Percentiles rank a stretch among this genome's conserved stretches.
phyloP scores from a whole-genome alignment of 2,329 filamentous ascomycete genomes.

The Tolypocladium sp. region DNA sequence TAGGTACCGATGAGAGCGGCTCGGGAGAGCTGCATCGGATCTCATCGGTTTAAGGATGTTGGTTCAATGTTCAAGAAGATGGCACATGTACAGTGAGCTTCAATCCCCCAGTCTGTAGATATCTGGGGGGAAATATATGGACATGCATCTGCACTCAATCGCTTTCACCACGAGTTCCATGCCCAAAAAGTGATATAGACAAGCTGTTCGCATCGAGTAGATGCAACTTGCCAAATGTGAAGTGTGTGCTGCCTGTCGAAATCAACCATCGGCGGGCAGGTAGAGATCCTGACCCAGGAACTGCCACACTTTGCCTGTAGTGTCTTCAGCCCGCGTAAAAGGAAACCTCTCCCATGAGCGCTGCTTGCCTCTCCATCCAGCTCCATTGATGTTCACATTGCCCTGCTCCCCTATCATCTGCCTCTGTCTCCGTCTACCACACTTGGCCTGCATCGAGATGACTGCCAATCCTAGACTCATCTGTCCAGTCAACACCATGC shows the following conservation, averaged over 20 bases:
- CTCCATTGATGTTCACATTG: background rate
- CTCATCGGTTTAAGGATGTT: background rate
- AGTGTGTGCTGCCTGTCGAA: background rate
- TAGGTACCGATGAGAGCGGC: background rate
- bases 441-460: background rate
- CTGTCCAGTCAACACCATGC: background rate
- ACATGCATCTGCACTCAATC: background rate
- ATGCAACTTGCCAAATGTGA: background rate
- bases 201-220: background rate
- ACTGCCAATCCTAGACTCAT: background rate
- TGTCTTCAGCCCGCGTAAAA: background rate
- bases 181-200: background rate
- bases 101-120: background rate
- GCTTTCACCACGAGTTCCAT: background rate
- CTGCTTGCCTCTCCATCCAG: too few relatives aligned
- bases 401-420: too few relatives aligned
- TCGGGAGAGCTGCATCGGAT: background rate
- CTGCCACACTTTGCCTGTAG: background rate
- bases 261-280: background rate
- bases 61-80: background rate
- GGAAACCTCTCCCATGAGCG: background rate
- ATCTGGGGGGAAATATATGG: background rate
- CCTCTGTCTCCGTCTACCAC: too few relatives aligned
- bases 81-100: background rate
- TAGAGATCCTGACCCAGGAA: background rate